These are phyloP conservation scores for Camellia granthamiana DNA, from an alignment of 148 eudicot species.

Conservation along the genomic window DNA sequence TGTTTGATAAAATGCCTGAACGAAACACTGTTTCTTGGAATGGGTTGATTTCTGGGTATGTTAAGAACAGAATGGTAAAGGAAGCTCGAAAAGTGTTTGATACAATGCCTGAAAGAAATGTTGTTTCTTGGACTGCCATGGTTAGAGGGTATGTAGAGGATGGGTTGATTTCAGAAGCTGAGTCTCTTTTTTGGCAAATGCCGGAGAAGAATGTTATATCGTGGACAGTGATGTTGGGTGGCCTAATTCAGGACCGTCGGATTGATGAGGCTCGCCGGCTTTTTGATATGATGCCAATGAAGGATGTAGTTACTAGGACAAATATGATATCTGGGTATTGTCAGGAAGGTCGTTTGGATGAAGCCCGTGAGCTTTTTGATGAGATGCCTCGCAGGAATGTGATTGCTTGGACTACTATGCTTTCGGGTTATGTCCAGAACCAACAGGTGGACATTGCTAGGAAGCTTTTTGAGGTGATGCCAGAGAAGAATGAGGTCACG, in stretches of 20 bases:
- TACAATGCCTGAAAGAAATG: constrained; percentile 40
- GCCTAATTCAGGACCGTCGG: constrained; percentile 31
- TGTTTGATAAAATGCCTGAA: constrained; percentile 50
- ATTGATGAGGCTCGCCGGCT: constrained; percentile 36
- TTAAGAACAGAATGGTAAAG: constrained; percentile 37
- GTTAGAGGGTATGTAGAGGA: constrained; percentile 42
- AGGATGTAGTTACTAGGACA: constrained; percentile 46
- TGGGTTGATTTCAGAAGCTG: constrained; percentile 35
- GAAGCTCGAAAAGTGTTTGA: constrained; percentile 41
- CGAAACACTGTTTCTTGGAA: constrained; percentile 40
- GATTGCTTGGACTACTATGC: constrained; percentile 49
- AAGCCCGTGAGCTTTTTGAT: constrained; percentile 46
- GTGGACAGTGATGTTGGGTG: constrained; percentile 48
- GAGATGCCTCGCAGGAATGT: constrained; percentile 43
- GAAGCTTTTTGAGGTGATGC: constrained; percentile 64
- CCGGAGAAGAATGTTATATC: constrained; percentile 45
- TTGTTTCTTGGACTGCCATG: constrained; percentile 47
- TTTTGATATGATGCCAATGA: constrained; percentile 45
- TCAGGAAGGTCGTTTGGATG: constrained; percentile 34
- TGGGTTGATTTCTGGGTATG: constrained; percentile 45
- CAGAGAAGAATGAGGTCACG: constrained; percentile 50
- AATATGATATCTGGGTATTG: constrained; percentile 46
- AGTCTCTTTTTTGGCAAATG: constrained; percentile 36
- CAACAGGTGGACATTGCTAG: constrained; percentile 44
- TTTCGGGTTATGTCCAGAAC: constrained; percentile 35